Percentiles rank a stretch among this genome's conserved stretches.
phyloP scores from a whole-genome alignment of 192 early-diverging fungal species.

The Podila epigama region DNA sequence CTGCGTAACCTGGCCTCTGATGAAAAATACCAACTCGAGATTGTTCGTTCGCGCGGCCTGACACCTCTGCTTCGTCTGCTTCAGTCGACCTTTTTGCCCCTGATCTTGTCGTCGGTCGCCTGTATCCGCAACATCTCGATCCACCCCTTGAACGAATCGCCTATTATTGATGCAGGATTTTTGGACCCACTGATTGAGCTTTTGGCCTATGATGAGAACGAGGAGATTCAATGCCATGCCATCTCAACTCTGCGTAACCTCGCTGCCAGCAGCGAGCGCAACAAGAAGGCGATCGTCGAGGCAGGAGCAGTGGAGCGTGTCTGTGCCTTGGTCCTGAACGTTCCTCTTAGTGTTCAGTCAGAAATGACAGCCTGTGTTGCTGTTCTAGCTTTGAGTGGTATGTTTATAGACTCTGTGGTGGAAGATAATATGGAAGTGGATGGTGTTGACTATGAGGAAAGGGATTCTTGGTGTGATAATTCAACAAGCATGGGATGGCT shows the following conservation, averaged over 20 bases:
- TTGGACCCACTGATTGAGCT: constrained; percentile 72
- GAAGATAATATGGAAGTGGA: too few relatives aligned
- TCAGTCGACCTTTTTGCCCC: constrained; percentile 75
- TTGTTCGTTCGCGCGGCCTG: constrained; percentile 79
- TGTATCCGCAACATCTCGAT: constrained; percentile 93
- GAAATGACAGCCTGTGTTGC: constrained; percentile 89
- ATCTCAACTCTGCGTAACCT: constrained; percentile 86
- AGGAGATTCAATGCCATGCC: constrained; percentile 88
- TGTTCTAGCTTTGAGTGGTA: constrained; percentile 76
- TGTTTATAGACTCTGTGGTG: too few relatives aligned
- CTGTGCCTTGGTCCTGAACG: constrained; percentile 59
- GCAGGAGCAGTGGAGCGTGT: constrained; percentile 82
- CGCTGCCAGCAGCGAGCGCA: constrained; percentile 78
- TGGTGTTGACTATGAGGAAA: too few relatives aligned
- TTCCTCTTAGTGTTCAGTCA: constrained; percentile 68
- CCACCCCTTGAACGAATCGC: constrained; percentile 83
- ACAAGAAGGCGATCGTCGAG: constrained; percentile 77
- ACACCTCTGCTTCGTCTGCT: constrained; percentile 75
- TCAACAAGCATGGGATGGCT: too few relatives aligned
- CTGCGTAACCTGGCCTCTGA: constrained; percentile 88
- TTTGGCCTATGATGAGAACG: constrained; percentile 70
- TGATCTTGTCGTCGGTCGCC: constrained; percentile 85
- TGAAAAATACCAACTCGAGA: constrained; percentile 86
- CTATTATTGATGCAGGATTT: constrained; percentile 83
- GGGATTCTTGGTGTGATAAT: too few relatives aligned